Percentiles rank a stretch among this genome's conserved stretches.
phyloP scores from a whole-genome alignment of 202 grass and related monocot genomes.

The Tripidium arundinaceum region DNA sequence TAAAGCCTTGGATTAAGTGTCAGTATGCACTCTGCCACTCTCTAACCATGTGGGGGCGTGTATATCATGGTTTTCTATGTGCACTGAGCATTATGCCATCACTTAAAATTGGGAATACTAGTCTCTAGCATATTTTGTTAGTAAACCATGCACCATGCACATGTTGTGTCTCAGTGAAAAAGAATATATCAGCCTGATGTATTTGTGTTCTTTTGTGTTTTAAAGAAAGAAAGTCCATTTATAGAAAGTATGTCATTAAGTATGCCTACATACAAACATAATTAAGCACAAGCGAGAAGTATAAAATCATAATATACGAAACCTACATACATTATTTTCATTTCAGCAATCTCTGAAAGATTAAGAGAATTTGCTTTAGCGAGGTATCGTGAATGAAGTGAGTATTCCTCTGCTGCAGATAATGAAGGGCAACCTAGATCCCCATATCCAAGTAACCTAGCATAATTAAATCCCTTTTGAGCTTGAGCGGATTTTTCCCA shows the following conservation, averaged over 20 bases:
- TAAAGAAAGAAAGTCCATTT: neutral
- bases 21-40: neutral
- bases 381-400: too few species aligned
- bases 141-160: neutral
- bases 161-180: neutral
- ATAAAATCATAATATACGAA: neutral
- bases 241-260: neutral
- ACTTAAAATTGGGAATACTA: neutral
- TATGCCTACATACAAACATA: neutral
- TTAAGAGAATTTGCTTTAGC: too few species aligned
- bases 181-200: neutral
- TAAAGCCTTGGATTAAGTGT: slow-evolving; percentile 3
- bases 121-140: neutral
- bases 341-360: neutral
- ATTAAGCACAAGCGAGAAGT: too few species aligned
- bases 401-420: too few species aligned
- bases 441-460: slow-evolving; percentile 82
- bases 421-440: slow-evolving; percentile 68
- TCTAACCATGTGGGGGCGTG: neutral
- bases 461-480: slow-evolving; percentile 87
- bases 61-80: neutral
- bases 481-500: slow-evolving; percentile 70
- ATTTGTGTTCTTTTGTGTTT: neutral
- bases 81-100: neutral
- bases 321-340: slow-evolving; percentile 83